Base-by-base conservation (phyloP, 1,284 basidiomycete genomes). In the Ustilago shanxiensis region DNA sequence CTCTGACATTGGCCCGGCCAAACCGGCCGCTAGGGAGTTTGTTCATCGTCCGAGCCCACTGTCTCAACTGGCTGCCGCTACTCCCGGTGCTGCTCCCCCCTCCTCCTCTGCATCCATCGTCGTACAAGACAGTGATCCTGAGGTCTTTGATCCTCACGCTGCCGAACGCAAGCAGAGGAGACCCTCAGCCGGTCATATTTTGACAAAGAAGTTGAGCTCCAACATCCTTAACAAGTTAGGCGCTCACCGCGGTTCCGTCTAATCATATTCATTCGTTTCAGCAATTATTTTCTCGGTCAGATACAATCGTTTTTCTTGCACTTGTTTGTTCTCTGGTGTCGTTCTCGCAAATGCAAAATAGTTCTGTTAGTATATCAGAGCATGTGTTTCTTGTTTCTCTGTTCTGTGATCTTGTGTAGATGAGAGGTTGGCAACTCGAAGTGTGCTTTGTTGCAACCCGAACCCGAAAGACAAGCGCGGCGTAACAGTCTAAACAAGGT, bases 201-300 rank as follows among this genome's bases (percentile, higher is more conserved):
- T 71, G 45, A 54, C 57, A 47, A 76, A 76, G 65, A 76, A 57
- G 33, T 50, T 71, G 58, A 67, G 70, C 61, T 76, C 68, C 33
- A 71, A 61, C 61, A 54, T 70, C 16, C 64, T 71, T 8, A 55
- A 44, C 61, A 76, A 76, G 37, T 33, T 75, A 33, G 55, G 64
- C 14, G 55, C 64, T 5, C 67, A 75, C 24, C 55, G 72, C 29
- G 65, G 64, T 55, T 64, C 55, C 39, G 26, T 66, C 44, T 75
- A 59, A 56, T 22, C 20, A 28, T 28, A 56, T 28, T 22, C 24
- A 9, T n/a, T 53, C 49, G n/a, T n/a, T n/a, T n/a, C n/a, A n/a
- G n/a, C n/a, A n/a, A 14, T 49, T 28, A 16, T 49, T 11, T 7
- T 35, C 18, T 22, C 16, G 11, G n/a, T 31, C 29, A 20, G 11